A percentile compares a stretch with the other conserved stretches of the same genome.
Conservation (phyloP, 2,329 filamentous ascomycete genomes). For the Pseudogymnoascus verrucosus region DNA sequence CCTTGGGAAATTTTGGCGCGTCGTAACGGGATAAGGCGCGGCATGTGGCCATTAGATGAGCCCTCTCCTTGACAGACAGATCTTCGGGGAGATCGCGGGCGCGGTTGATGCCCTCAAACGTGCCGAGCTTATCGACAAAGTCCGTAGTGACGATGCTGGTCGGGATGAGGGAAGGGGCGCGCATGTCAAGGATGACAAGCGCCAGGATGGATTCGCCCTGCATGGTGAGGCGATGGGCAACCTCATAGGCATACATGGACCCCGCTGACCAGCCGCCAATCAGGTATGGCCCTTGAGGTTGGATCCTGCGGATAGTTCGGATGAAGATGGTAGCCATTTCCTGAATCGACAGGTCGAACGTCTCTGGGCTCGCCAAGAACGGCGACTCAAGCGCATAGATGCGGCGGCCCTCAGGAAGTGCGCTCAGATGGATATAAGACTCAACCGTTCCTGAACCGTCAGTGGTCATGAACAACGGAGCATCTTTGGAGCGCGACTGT, state of each 20-base stretch:
- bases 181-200: background rate
- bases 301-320: conserved; percentile 18
- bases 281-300: conserved; percentile 31
- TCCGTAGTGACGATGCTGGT: background rate
- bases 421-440: background rate
- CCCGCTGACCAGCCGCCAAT: conserved; percentile 33
- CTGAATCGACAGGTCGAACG: background rate
- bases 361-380: background rate
- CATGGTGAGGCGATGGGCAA: conserved; percentile 22
- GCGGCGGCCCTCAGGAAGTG: background rate
- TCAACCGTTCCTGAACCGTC: background rate
- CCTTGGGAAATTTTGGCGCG: background rate
- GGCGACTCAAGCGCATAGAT: background rate
- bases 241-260: conserved; percentile 31
- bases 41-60: background rate
- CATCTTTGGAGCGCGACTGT: background rate
- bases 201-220: conserved; percentile 10
- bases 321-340: conserved; percentile 13
- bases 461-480: background rate
- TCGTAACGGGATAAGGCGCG: background rate
- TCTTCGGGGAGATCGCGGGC: background rate
- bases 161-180: background rate
- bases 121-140: background rate
- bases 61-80: background rate
- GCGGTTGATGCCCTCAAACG: background rate